Evolutionary conservation across 768 basidiomycete genomes (phyloP).

Genomic region (Thelephora ganbajun): DNA sequence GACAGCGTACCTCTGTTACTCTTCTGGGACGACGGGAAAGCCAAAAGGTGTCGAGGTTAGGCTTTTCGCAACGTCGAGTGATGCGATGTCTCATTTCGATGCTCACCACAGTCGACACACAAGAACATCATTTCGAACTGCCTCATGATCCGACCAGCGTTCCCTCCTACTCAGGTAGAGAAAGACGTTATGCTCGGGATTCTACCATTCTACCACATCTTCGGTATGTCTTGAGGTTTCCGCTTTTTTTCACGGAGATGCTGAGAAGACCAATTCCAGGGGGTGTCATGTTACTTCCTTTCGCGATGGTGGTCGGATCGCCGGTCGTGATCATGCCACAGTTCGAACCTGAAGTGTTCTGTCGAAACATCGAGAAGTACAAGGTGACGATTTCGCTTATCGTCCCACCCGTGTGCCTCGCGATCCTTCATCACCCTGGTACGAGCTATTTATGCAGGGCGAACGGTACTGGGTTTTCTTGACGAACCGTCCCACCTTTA

Average conservation of each 20-base stretch:
- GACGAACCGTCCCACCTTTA: constrained; percentile 11
- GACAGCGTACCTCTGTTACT: constrained; percentile 53
- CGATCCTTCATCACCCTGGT: constrained; percentile 58
- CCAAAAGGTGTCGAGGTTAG: constrained; percentile 53
- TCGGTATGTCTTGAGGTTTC: constrained; percentile 20
- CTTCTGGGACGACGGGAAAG: constrained; percentile 59
- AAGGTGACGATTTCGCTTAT: constrained; percentile 41
- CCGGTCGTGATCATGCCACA: constrained; percentile 45
- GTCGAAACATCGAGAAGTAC: constrained; percentile 51
- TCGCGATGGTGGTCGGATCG: constrained; percentile 35
- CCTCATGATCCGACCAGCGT: constrained; percentile 31
- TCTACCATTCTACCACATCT: constrained; percentile 46
- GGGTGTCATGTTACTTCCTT: constrained; percentile 46
- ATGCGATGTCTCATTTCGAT: not conserved
- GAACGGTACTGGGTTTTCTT: not conserved
- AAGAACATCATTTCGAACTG: constrained; percentile 51
- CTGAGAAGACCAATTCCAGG: constrained; percentile 31
- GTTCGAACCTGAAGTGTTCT: constrained; percentile 62
- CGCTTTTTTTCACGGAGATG: no score
- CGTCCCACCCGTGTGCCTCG: constrained; percentile 78
- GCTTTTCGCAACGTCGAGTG: constrained; percentile 43
- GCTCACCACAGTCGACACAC: constrained; percentile 38
- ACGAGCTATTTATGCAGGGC: constrained; percentile 12
- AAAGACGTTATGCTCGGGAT: constrained; percentile 46
- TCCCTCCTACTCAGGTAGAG: constrained; percentile 24